Base-by-base conservation (phyloP, 1,139 yeast genomes). In the Cylindricascospora bacillispora region DNA sequence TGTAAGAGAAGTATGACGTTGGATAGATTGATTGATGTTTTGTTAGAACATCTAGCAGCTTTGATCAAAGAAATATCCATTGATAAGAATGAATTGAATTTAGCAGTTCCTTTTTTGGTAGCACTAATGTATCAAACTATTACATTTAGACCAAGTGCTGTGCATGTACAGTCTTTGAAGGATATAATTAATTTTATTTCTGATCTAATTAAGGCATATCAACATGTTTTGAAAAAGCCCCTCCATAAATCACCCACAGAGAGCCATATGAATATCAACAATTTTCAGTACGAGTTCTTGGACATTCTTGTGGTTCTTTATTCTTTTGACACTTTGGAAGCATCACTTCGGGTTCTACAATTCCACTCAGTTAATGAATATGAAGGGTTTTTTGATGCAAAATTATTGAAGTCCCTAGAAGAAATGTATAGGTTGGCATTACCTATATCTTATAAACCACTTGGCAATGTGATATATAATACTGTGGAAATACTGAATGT, bases 131-230 rank as follows among this genome's bases (percentile, higher is more conserved):
- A 70, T 38, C 70, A 70, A 32, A 46, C 73, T 1, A 51, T 74
- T 9, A 60, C 55, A 25, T 76, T 71, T 47, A 60, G 76, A 37
- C 73, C 78, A 0, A 63, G 67, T 29, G 82, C 82, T 0, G 59
- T 73, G 5, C 56, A 55, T 22, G 45, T 51, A 17, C 34, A 47
- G 3, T 53, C 70, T 3, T 33, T 53, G 27, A 48, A 40, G 25
- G 52, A 51, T 29, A 17, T 43, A 3, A 39, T 49, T 25, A 32
- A 39, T 11, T 47, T 37, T 28, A 36, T 29, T 12, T 40, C 49
- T 25, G 56, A 50, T 32, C 31, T 52, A 19, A 39, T 49, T 2
- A 46, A 38, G 25, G 38, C 41, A 9, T 40, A 42, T 26, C 50
- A 45, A 16, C 43, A 40, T 19, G 40, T 48, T 5, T 27, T 51